Evolutionary conservation across 306 rosid genomes (phyloP).

Genomic region (Fragaria vesca): DNA sequence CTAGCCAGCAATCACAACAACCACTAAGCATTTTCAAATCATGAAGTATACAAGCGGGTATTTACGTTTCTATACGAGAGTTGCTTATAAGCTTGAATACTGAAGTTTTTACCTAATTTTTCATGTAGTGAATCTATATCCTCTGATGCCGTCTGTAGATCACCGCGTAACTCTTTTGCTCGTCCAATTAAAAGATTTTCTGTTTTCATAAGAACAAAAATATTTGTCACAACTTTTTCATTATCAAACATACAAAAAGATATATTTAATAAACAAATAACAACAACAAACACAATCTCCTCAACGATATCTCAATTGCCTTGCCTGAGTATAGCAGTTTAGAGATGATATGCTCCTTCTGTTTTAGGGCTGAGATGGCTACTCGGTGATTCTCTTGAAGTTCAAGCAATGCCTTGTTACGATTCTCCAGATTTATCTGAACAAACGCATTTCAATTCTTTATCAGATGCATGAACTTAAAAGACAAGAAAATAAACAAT

Average conservation of each 20-base stretch:
- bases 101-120: conserved; percentile 55
- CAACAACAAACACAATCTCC: not conserved
- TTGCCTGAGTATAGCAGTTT: conserved; percentile 69
- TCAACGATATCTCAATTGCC: conserved; percentile 13
- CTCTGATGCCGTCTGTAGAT: conserved; percentile 70
- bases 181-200: conserved; percentile 69
- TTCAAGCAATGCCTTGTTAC: conserved; percentile 55
- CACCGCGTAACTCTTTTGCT: conserved; percentile 70
- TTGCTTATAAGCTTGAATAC: not conserved
- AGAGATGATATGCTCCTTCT: conserved; percentile 73
- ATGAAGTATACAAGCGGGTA: not conserved
- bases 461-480: not conserved
- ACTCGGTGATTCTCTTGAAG: conserved; percentile 62
- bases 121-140: conserved; percentile 57
- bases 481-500: not conserved
- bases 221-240: conserved; percentile 2
- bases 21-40: not conserved
- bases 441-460: not conserved
- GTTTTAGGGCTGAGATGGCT: conserved; percentile 59
- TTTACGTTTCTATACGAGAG: not conserved
- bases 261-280: not conserved
- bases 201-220: conserved; percentile 35
- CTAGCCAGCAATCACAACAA: not conserved
- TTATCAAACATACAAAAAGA: not conserved
- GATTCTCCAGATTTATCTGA: conserved; percentile 60